phyloP scores from a whole-genome alignment of 1,284 basidiomycete species.

The Moniliella sp. region DNA sequence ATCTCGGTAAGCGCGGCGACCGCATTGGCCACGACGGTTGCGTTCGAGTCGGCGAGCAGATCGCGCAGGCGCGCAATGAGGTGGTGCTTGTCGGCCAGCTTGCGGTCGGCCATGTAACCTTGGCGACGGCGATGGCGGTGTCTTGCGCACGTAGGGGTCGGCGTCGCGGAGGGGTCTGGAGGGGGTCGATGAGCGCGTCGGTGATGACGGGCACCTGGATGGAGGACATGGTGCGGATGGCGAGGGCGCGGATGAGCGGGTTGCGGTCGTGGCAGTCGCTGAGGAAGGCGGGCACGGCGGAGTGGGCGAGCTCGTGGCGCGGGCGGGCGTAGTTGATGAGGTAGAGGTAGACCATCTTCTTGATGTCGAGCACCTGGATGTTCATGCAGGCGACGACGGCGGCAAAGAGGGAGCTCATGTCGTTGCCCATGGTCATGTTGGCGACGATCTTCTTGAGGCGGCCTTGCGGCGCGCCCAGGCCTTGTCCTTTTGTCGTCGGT shows the following conservation, averaged over 20 bases:
- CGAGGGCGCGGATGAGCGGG: slow-evolving; percentile 70
- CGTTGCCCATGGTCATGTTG: slow-evolving; percentile 40
- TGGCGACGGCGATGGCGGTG: slow-evolving; percentile 78
- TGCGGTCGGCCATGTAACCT: slow-evolving; percentile 67
- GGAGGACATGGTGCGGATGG: slow-evolving; percentile 86
- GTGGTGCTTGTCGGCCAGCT: slow-evolving; percentile 58
- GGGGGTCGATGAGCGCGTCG: slow-evolving; percentile 56
- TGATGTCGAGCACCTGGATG: slow-evolving; percentile 77
- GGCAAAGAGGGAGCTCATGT: slow-evolving; percentile 65
- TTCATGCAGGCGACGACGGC: slow-evolving; percentile 64
- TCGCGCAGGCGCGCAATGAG: slow-evolving; percentile 69
- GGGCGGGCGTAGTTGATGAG: slow-evolving; percentile 72
- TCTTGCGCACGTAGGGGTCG: slow-evolving; percentile 88
- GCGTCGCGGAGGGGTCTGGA: slow-evolving; percentile 63
- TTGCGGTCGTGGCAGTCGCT: slow-evolving; percentile 67
- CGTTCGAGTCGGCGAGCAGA: slow-evolving; percentile 71
- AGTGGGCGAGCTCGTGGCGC: slow-evolving; percentile 65
- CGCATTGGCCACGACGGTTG: slow-evolving; percentile 80
- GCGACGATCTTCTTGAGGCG: slow-evolving; percentile 33
- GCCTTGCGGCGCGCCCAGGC: slow-evolving; percentile 22
- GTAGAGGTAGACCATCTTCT: slow-evolving; percentile 59
- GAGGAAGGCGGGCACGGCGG: slow-evolving; percentile 70
- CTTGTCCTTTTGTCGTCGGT: slow-evolving; percentile 30
- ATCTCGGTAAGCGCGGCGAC: slow-evolving; percentile 78
- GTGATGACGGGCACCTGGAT: slow-evolving; percentile 44